Conservation (phyloP, 805 yeast species). For the Candida manassasensis region DNA sequence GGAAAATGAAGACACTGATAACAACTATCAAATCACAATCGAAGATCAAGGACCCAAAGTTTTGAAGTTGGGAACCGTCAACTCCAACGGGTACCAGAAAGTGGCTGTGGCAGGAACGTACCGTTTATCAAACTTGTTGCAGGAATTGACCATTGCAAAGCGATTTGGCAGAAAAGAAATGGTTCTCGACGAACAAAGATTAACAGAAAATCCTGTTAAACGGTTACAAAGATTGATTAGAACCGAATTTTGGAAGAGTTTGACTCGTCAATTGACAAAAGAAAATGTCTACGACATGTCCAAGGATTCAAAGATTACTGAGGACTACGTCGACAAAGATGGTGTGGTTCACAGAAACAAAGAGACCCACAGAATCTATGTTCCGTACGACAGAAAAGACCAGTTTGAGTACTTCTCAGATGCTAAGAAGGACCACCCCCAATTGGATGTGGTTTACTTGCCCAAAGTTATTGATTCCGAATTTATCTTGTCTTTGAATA, state of each 20-base stretch:
- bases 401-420: slow-evolving; percentile 65
- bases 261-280: slow-evolving; percentile 68
- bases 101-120: slow-evolving; percentile 82
- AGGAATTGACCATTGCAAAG: slow-evolving; percentile 84
- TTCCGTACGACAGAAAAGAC: slow-evolving; percentile 65
- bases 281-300: slow-evolving; percentile 66
- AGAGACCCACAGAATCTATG: slow-evolving; percentile 69
- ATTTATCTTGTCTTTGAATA: slow-evolving; percentile 69
- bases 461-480: slow-evolving; percentile 75
- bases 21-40: slow-evolving; percentile 59
- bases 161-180: slow-evolving; percentile 73
- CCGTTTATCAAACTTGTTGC: slow-evolving; percentile 79
- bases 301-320: slow-evolving; percentile 66
- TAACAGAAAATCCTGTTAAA: slow-evolving; percentile 83
- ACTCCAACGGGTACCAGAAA: slow-evolving; percentile 74
- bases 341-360: slow-evolving; percentile 34
- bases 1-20: slow-evolving; percentile 78
- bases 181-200: slow-evolving; percentile 74
- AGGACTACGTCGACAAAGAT: slow-evolving; percentile 35
- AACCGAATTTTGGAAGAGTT: slow-evolving; percentile 73
- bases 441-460: slow-evolving; percentile 69
- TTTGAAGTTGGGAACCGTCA: slow-evolving; percentile 52
- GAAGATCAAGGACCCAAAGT: slow-evolving; percentile 31
- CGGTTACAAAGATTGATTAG: slow-evolving; percentile 69
- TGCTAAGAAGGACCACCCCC: slow-evolving; percentile 52